Conservation (phyloP, 2,329 filamentous ascomycete genomes). For the Microdochium paspali region DNA sequence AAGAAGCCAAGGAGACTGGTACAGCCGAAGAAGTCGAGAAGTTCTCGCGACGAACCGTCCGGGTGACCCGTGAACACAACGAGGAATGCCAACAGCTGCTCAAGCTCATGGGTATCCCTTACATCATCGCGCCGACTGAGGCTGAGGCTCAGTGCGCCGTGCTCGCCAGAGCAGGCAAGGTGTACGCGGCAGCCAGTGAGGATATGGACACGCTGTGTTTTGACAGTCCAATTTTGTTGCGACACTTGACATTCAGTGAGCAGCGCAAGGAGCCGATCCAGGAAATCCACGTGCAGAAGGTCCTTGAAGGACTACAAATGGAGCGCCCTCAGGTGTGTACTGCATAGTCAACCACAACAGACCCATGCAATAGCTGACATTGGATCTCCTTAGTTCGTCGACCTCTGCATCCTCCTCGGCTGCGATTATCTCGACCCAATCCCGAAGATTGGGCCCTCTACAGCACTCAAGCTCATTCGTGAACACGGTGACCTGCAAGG, state of each 20-base stretch:
- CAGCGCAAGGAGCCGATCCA: constrained; percentile 96
- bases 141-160: constrained; percentile 94
- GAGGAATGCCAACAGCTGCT: constrained; percentile 84
- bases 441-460: constrained; percentile 86
- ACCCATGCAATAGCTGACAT: constrained; percentile 1
- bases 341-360: neutral
- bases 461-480: constrained; percentile 86
- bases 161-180: constrained; percentile 82
- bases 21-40: constrained; percentile 97
- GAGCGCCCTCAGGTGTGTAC: constrained; percentile 65
- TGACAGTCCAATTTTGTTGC: constrained; percentile 78
- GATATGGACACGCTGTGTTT: constrained; percentile 99
- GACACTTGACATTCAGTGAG: constrained; percentile 94
- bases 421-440: constrained; percentile 97
- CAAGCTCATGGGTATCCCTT: constrained; percentile 93
- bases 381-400: constrained; percentile 63
- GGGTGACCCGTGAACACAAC: constrained; percentile 95
- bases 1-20: constrained; percentile 94
- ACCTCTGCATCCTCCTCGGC: constrained; percentile 92
- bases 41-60: constrained; percentile 85
- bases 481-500: constrained; percentile 84
- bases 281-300: constrained; percentile 82
- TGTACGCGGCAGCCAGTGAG: constrained; percentile 92
- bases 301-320: constrained; percentile 81
- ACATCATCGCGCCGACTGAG: constrained; percentile 90